Conservation (phyloP, 148 eudicot genomes). For the Vaccinium myrtillus region DNA sequence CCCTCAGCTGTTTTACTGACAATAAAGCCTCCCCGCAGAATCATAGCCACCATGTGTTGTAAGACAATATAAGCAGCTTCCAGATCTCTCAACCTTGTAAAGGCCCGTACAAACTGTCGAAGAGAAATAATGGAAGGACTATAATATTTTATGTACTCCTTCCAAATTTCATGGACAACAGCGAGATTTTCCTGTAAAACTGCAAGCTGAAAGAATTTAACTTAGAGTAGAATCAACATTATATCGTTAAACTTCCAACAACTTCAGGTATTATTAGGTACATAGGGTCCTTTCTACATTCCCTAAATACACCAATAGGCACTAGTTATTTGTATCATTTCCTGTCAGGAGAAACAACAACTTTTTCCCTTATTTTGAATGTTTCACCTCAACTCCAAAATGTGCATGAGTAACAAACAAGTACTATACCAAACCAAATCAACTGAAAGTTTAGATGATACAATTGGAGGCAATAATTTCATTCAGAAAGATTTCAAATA, state of each 20-base stretch:
- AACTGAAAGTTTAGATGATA: background rate
- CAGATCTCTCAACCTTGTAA: constrained; percentile 59
- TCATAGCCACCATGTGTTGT: constrained; percentile 66
- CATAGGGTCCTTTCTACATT: background rate
- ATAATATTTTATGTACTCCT: constrained; percentile 57
- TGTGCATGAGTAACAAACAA: background rate
- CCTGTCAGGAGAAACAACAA: background rate
- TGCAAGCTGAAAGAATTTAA: constrained; percentile 76
- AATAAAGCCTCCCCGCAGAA: constrained; percentile 33
- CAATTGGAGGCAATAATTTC: background rate
- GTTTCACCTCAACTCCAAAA: background rate
- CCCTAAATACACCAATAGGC: background rate
- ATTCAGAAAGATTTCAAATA: background rate
- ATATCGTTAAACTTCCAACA: background rate
- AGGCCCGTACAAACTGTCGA: constrained; percentile 65
- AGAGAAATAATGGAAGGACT: constrained; percentile 48
- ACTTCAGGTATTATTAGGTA: background rate
- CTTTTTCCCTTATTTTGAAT: background rate
- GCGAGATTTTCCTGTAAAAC: constrained; percentile 69
- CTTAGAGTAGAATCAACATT: constrained; percentile 21
- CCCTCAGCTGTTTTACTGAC: constrained; percentile 37
- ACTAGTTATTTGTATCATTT: background rate
- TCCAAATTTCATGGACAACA: constrained; percentile 74
- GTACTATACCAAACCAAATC: background rate
- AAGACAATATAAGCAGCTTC: constrained; percentile 59